Conservation (phyloP, 2,329 filamentous ascomycete genomes). For the Trichoderma guizhouense region DNA sequence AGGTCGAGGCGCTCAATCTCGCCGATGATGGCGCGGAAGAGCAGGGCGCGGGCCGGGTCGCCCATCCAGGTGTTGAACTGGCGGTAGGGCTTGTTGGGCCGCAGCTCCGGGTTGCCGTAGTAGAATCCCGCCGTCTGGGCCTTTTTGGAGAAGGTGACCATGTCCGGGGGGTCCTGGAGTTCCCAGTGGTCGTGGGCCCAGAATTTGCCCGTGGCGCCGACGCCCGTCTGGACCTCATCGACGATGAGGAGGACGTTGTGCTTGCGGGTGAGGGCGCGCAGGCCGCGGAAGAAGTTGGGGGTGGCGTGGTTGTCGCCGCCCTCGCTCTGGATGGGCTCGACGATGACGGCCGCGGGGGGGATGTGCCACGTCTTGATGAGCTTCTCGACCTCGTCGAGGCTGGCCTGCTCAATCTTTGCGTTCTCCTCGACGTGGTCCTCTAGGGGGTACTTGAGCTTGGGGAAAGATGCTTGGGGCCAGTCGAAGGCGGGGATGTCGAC, state of each 20-base stretch:
- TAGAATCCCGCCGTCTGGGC: slow-evolving; percentile 93
- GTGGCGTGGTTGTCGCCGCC: slow-evolving; percentile 93
- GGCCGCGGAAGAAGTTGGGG: slow-evolving; percentile 78
- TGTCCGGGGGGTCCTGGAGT: slow-evolving; percentile 74
- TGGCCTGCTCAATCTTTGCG: slow-evolving; percentile 73
- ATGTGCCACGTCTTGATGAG: slow-evolving; percentile 75
- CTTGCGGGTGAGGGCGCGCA: slow-evolving; percentile 74
- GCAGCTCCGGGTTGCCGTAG: slow-evolving; percentile 73
- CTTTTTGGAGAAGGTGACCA: slow-evolving; percentile 95
- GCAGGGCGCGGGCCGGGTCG: slow-evolving; percentile 76
- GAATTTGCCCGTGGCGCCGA: slow-evolving; percentile 90
- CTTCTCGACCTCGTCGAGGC: slow-evolving; percentile 78
- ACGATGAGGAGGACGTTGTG: slow-evolving; percentile 82
- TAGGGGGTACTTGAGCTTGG: slow-evolving; percentile 79
- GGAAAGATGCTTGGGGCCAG: slow-evolving; percentile 91
- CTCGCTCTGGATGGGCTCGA: slow-evolving; percentile 92
- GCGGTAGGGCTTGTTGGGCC: slow-evolving; percentile 89
- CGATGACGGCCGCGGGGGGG: slow-evolving; percentile 75
- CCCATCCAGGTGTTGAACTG: slow-evolving; percentile 99
- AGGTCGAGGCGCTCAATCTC: slow-evolving; percentile 75
- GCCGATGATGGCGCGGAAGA: slow-evolving; percentile 82
- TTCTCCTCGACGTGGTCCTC: slow-evolving; percentile 78
- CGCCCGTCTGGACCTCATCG: slow-evolving; percentile 90
- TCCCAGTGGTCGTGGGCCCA: slow-evolving; percentile 97
- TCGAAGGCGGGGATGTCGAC: slow-evolving; percentile 92